Base-by-base conservation (phyloP, 352 stramenopile species). In the Phytophthora hibernalis region DNA sequence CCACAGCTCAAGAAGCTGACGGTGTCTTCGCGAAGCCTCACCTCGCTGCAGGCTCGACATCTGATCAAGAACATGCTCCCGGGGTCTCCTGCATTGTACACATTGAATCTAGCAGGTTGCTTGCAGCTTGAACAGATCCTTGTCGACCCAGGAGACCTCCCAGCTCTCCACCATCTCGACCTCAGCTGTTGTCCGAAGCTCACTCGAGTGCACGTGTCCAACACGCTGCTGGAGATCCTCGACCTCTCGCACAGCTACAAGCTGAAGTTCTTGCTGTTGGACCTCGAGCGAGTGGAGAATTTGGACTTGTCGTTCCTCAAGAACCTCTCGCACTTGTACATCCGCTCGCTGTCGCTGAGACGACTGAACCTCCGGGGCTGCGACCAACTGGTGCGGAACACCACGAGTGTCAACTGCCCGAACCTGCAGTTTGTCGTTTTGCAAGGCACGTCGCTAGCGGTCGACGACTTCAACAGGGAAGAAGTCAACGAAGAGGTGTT, bases 301-400 rank as follows among this genome's bases (percentile, higher is more conserved):
- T 60, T 91, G 16, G 75, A 93, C 40, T 57, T 92, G 51, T 90
- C 85, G n/a, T 89, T 82, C 24, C 65, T 92, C 28, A 83, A 83
- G 64, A 74, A 68, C 15, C 62, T 93, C 45, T 84, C 70, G 21
- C 72, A 89, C 28, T 48, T 92, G 48, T 82, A 79, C 45, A 68
- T 93, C 26, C 74, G 72, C 18, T 82, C 81, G 9, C 55, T 64
- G 18, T 70, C 74, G 5, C 65, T 93, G 6, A 65, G 55, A 3
- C 48, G 56, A 16, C 59, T 92, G 15, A 82, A 81, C 18, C 60
- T 93, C 2, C 73, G 61, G n/a, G 80, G 77, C 12, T 87, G 80
- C 50, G 68, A 38, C 6, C 72, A 77, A 40, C 65, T 93, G 3
- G 52, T 56, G 43, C 73, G 51, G 5, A 63, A 70, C 51, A 78